Percentiles rank a stretch among this genome's conserved stretches.
phyloP scores from a whole-genome alignment of 345 rosid species.

The Acer negundo region DNA sequence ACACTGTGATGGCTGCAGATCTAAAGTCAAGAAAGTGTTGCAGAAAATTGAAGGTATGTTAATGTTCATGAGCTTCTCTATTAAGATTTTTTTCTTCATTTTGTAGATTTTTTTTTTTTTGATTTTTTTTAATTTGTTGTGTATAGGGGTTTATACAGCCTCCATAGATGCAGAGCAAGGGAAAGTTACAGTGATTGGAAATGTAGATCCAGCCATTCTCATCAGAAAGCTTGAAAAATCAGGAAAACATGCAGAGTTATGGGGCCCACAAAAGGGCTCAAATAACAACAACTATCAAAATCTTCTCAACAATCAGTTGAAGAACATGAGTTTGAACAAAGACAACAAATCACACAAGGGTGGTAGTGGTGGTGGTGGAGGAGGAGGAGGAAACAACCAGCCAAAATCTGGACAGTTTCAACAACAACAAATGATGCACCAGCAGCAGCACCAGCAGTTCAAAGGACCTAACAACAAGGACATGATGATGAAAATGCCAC shows the following conservation, averaged over 20 bases:
- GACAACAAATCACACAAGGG: slow-evolving; percentile 57
- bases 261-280: slow-evolving; percentile 64
- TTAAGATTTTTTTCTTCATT: not conserved
- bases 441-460: slow-evolving; percentile 46
- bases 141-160: slow-evolving; percentile 73
- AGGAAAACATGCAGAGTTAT: slow-evolving; percentile 87
- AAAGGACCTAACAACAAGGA: slow-evolving; percentile 43
- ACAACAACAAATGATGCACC: slow-evolving; percentile 51
- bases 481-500: slow-evolving; percentile 28
- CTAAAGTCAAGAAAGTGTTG: slow-evolving; percentile 73
- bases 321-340: slow-evolving; percentile 49
- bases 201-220: slow-evolving; percentile 69
- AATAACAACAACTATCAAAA: slow-evolving; percentile 38
- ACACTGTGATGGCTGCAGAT: slow-evolving; percentile 93
- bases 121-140: not conserved
- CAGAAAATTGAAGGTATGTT: slow-evolving; percentile 78
- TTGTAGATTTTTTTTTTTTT: not conserved
- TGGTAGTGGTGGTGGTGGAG: slow-evolving; percentile 17
- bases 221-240: slow-evolving; percentile 79
- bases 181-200: slow-evolving; percentile 79
- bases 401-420: slow-evolving; percentile 39
- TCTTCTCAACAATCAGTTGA: slow-evolving; percentile 48
- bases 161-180: slow-evolving; percentile 82
- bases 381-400: slow-evolving; percentile 16
- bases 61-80: not conserved